phyloP scores from a whole-genome alignment of 116 monocot genomes.

The Papilionanthe hybrid region DNA sequence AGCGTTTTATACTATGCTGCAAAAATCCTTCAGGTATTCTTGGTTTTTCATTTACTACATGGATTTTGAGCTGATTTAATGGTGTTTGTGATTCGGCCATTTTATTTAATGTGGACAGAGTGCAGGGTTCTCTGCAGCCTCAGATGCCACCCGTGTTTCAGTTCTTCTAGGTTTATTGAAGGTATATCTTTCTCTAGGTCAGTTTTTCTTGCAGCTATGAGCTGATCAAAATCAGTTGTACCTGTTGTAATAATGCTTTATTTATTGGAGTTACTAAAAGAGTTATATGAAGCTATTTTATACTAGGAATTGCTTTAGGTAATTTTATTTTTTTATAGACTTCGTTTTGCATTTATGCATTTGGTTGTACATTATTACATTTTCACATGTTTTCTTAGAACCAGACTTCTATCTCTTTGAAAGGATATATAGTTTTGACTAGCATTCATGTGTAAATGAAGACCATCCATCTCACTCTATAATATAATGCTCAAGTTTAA shows the following conservation, averaged over 20 bases:
- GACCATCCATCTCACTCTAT: too few species aligned
- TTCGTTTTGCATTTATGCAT: neutral
- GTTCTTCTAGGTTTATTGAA: conserved; percentile 80
- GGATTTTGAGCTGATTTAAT: neutral
- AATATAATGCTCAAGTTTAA: too few species aligned
- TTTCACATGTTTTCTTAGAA: neutral
- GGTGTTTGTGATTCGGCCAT: neutral
- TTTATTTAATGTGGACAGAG: conserved; percentile 37
- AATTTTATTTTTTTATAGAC: neutral
- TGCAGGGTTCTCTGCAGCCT: conserved; percentile 95
- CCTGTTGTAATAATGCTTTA: neutral
- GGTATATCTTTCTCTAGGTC: conserved; percentile 22
- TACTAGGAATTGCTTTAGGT: too few species aligned
- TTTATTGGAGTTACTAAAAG: neutral
- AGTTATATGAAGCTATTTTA: too few species aligned
- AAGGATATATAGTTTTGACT: neutral
- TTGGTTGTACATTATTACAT: neutral
- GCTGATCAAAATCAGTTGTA: neutral
- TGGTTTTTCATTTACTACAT: neutral
- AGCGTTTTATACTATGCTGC: conserved; percentile 99
- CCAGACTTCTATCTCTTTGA: neutral
- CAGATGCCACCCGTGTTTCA: conserved; percentile 93
- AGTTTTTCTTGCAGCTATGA: neutral
- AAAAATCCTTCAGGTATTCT: conserved; percentile 79
- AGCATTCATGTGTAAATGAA: neutral